Evolutionary conservation across 805 yeast genomes (phyloP), one percentile per base, ranked within the genome.

Genomic region (Cephaloascus albidus): DNA sequence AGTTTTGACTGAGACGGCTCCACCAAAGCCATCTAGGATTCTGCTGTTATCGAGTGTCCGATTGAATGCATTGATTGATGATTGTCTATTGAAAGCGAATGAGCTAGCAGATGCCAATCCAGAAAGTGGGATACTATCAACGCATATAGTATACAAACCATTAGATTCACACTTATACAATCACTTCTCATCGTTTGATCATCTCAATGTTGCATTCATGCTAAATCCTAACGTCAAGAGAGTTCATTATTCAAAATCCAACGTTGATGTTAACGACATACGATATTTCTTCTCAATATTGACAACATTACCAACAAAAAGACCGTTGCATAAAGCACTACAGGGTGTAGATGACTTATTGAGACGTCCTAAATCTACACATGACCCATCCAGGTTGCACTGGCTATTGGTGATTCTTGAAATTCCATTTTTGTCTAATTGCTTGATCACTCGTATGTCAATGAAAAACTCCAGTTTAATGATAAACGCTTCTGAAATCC

Each of bases 401-500:
- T 84, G 86, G 81, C 48, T 85, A 2, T 57, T 85, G 15, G 74
- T 85, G 3, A 58, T 85, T 10, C 56, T 82, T 38, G 89, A 84
- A 42, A 74, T 81, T 23, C 96, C 96, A 0, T 64, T 72, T 4
- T 55, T 85, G 5, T 58, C 70, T 4, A 60, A 67, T 18, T 70
- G 81, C 8, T 48, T 66, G 38, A 58, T 77, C 3, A 55, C 67
- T 35, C 57, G 45, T 38, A 52, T 47, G 18, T 47, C 28, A 12
- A 49, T 39, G 10, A 50, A 34, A 23, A 42, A 41, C n/a, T 35
- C 31, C 20, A 36, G 41, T 15, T 43, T 40, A 26, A 61, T 63
- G 65, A 48, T 55, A 12, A 70, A 71, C 20, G 59, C 72, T 0
- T 70, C 74, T 0, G 84, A 76, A 46, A 65, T 81, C 18, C 70